Base-by-base conservation (phyloP, 495 filamentous ascomycete genomes). In the Oidiodendron maius region DNA sequence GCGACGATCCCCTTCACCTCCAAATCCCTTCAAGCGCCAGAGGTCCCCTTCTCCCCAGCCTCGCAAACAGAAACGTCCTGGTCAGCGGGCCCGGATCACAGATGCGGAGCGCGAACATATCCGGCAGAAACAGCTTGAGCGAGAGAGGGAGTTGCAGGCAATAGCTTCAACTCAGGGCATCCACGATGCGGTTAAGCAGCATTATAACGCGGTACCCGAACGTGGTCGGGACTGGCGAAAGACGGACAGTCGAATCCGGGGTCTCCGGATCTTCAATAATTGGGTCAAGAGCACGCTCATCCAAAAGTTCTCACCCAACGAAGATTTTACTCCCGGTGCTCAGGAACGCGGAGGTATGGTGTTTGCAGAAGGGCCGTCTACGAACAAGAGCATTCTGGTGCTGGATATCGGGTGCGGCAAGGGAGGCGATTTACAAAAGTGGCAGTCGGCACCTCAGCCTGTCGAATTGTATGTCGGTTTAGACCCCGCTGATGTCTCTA, bases 221-320 rank as follows among this genome's bases (percentile, higher is more conserved):
- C 80, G 95, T 8, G 93, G 93, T 11, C 81, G 89, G 15, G 88
- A 95, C 51, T 98, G 93, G 93, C 82, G 93, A 21, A 89, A 86
- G 63, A 96, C 88, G 2, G 87, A 91, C 57, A 89, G 84, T 61
- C 82, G 84, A 48, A 98, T 98, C 72, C 96, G 93, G 66, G 93
- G 93, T 0, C 70, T 98, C 43, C 81, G 93, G 16, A 87, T 82
- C 56, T 95, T 94, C 71, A 98, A 98, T 68, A 98, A 98, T 62
- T 98, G 93, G 93, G 77, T 97, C 64, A 98, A 98, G 73, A 94
- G 87, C 64, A 89, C 84, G 12, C 76, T 96, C 48, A 96, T 98
- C 54, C 90, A 96, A 61, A 97, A 96, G 61, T 97, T 96, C 66
- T 88, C 88, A 2, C 89, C 88, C 0, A 82, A 83, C 42, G 90